Conservation (phyloP, 495 filamentous ascomycete genomes). For the Neurospora sp. region DNA sequence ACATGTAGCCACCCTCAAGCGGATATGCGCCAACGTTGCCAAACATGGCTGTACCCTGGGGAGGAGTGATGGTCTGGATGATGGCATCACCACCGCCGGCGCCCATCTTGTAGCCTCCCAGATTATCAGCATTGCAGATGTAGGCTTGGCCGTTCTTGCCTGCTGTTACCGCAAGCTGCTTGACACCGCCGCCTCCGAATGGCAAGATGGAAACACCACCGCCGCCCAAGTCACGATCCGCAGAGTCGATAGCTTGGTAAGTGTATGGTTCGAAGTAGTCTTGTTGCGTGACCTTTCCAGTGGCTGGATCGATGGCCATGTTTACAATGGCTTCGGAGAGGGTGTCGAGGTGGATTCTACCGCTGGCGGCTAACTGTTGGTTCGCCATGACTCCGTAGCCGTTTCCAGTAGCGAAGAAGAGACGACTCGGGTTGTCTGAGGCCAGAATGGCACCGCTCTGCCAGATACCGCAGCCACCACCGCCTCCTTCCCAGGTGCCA, state of each 20-base stretch:
- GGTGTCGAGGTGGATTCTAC: slow-evolving; percentile 7
- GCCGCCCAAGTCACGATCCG: slow-evolving; percentile 6
- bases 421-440: slow-evolving; percentile 11
- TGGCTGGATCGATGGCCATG: slow-evolving; percentile 14
- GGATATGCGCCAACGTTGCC: slow-evolving; percentile 11
- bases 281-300: slow-evolving; percentile 22
- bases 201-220: slow-evolving; percentile 20
- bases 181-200: slow-evolving; percentile 22
- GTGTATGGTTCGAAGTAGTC: slow-evolving; percentile 20
- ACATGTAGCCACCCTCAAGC: slow-evolving; percentile 8
- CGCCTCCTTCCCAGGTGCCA: slow-evolving; percentile 13
- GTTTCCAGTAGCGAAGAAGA: slow-evolving; percentile 9
- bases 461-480: slow-evolving; percentile 14
- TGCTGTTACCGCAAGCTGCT: slow-evolving; percentile 19
- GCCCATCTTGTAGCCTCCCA: slow-evolving; percentile 23
- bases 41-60: slow-evolving; percentile 10
- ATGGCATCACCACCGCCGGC: slow-evolving; percentile 14
- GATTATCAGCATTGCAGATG: slow-evolving; percentile 28
- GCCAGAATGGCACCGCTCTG: slow-evolving; percentile 13
- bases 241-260: slow-evolving; percentile 6
- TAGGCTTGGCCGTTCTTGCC: slow-evolving; percentile 31
- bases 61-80: slow-evolving; percentile 28
- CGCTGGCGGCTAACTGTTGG: slow-evolving; percentile 5
- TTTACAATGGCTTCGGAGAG: slow-evolving; percentile 21
- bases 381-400: slow-evolving; percentile 5